These are phyloP conservation scores for Clonostachys rosea DNA, from an alignment of 2,329 filamentous ascomycete genomes.

Conservation along the genomic window DNA sequence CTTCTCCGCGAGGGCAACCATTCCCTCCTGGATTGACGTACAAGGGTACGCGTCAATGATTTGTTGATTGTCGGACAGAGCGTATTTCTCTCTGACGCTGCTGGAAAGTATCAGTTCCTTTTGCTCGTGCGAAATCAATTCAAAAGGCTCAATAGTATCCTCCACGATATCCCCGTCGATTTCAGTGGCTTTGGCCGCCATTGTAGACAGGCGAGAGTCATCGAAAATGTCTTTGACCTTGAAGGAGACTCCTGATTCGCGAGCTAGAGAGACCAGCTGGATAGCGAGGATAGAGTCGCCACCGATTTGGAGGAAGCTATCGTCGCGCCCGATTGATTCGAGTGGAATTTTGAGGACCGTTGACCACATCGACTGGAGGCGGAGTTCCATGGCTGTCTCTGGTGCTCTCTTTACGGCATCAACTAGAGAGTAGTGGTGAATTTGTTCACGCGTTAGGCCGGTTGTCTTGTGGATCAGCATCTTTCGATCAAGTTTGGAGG, in stretches of 20 bases:
- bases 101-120: conserved; percentile 1
- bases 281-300: conserved; percentile 11
- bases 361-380: neutral
- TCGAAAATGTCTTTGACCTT: conserved; percentile 1
- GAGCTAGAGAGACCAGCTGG: conserved; percentile 2
- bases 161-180: neutral
- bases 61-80: neutral
- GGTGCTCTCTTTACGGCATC: neutral
- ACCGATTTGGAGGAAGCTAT: conserved; percentile 7
- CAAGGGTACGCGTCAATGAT: conserved; percentile 44
- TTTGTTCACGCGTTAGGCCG: neutral
- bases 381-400: neutral
- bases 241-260: conserved; percentile 6
- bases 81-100: neutral
- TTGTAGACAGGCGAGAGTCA: neutral
- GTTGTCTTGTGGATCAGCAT: neutral
- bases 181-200: neutral
- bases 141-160: neutral
- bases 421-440: neutral
- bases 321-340: conserved; percentile 11
- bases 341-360: conserved; percentile 1
- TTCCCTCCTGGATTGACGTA: conserved; percentile 42
- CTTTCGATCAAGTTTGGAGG: conserved; percentile 8
- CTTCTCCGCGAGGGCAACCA: neutral
- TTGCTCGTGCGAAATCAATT: neutral